Conservation (phyloP, 192 early-diverging fungal genomes). For the Spizellomyces punctatus region DNA sequence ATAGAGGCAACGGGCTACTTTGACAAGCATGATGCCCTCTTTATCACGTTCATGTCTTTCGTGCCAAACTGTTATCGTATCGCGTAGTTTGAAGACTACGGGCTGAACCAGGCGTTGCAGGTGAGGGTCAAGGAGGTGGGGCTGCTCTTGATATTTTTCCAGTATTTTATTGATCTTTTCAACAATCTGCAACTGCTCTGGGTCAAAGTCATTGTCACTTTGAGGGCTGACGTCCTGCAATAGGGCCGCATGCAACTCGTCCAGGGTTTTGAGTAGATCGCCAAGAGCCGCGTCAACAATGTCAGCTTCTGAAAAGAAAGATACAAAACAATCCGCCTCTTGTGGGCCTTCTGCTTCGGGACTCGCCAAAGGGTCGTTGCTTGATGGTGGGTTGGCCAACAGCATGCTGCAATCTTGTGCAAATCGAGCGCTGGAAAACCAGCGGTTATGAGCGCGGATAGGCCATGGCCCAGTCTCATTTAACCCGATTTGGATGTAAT, state of each 20-base stretch:
- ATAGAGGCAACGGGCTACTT: not conserved
- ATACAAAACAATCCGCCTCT: not conserved
- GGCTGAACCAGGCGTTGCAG: conserved; percentile 69
- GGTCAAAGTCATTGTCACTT: no score
- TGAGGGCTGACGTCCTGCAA: no score
- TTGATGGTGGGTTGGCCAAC: no score
- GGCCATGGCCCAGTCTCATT: no score
- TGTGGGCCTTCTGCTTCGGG: not conserved
- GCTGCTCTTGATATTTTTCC: conserved; percentile 72
- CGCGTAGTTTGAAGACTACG: conserved; percentile 56
- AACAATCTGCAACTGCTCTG: conserved; percentile 34
- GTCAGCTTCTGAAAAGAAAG: not conserved
- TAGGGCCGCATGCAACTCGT: not conserved
- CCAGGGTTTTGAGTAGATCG: not conserved
- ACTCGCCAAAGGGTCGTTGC: no score
- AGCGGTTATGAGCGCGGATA: no score
- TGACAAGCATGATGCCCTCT: conserved; percentile 1
- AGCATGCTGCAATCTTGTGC: no score
- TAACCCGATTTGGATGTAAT: no score
- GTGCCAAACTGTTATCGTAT: conserved; percentile 27
- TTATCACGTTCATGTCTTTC: not conserved
- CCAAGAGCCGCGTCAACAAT: not conserved
- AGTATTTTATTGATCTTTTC: conserved; percentile 13
- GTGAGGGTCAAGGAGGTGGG: conserved; percentile 75
- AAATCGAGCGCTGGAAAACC: no score